These are phyloP conservation scores for Neoscytalidium dimidiatum DNA, from an alignment of 2,329 filamentous ascomycete genomes.

Conservation along the genomic window DNA sequence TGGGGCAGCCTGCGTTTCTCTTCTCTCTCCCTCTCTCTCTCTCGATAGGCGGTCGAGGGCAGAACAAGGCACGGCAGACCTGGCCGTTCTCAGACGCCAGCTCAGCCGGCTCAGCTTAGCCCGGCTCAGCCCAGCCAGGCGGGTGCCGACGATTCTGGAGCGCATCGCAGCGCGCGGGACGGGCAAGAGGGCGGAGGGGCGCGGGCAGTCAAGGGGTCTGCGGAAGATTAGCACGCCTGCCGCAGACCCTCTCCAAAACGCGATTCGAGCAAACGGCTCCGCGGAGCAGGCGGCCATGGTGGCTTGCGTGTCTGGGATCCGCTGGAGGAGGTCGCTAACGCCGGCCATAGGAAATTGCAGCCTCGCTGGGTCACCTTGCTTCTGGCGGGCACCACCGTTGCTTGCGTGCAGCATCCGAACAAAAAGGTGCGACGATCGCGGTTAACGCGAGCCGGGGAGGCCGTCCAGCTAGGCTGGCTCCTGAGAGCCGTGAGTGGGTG, in stretches of 20 bases:
- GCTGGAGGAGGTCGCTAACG: background rate
- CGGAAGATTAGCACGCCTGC: constrained; percentile 10
- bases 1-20: background rate
- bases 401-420: constrained; percentile 11
- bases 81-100: constrained; percentile 4
- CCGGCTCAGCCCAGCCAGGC: background rate
- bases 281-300: background rate
- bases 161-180: background rate
- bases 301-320: background rate
- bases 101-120: constrained; percentile 3
- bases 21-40: too few species aligned
- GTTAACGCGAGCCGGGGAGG: constrained; percentile 1
- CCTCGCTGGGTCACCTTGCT: background rate
- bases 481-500: constrained; percentile 5
- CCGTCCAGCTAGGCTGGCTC: background rate
- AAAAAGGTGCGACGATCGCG: constrained; percentile 14
- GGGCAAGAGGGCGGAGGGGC: background rate
- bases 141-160: background rate
- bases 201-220: background rate
- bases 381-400: constrained; percentile 1
- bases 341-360: background rate
- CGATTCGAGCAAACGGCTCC: background rate
- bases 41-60: background rate
- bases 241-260: background rate
- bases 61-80: background rate